Evolutionary conservation across 306 rosid species (phyloP), one percentile per base, ranked within the genome.

Genomic region (Casuarina equisetifolia): DNA sequence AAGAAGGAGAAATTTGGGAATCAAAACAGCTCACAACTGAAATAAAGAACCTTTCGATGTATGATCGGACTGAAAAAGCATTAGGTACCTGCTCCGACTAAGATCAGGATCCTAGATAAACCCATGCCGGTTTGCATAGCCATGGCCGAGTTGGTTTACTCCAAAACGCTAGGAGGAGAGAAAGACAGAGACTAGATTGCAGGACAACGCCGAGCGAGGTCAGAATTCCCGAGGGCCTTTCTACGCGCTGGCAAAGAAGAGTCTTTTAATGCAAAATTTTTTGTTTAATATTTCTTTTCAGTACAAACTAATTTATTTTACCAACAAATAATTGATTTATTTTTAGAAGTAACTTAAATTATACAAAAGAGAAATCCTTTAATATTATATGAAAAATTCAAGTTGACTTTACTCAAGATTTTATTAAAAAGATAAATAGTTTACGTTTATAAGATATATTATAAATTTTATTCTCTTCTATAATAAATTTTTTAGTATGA

Each of bases 61-160:
- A 17, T 10, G 66, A 40, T 12, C 46, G 53, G 25, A 12, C 69
- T 55, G 62, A 59, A 11, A 51, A 48, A 13, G 63, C 45, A 20
- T 3, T 45, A 52, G 19, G 69, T 77, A 89, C 97, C 94, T 53
- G 93, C 93, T 78, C 94, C 98, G 17, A 91, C 93, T 36, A 93
- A 64, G 80, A 91, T 35, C 53, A 92, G 73, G 73, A 92, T 62
- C 90, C 87, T 89, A 53, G 93, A 86, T 16, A 91, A 2, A 20
- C 89, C 97, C 38, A 88, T 19, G 75, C 98, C 93, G 35, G 87
- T 63, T 73, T 93, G 98, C 89, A 89, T 69, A 58, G 94, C 97
- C 98, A 93, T 91, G 80, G 89, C 88, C 42, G 40, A 20, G 80
- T 48, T 74, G 48, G 52, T 73, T 5, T 62, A 79, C 74, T 67